Conservation (phyloP, 768 basidiomycete genomes). For the Amanita rubescens region DNA sequence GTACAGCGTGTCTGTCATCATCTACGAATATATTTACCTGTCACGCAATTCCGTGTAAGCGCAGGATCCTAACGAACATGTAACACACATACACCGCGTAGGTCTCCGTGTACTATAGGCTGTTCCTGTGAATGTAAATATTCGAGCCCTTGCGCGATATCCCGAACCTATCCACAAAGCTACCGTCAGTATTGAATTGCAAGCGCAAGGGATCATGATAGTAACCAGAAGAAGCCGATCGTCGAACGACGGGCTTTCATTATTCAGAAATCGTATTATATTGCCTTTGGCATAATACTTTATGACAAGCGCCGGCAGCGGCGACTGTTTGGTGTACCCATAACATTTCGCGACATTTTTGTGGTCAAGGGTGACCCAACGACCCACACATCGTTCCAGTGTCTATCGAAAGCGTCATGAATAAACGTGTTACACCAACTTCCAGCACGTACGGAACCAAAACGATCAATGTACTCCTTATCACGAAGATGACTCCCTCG, state of each 20-base stretch:
- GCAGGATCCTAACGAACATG: not conserved
- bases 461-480: constrained; percentile 1
- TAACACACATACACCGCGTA: not conserved
- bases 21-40: not conserved
- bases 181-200: no score
- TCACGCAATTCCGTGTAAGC: not conserved
- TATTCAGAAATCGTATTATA: constrained; percentile 15
- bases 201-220: no score
- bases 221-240: constrained; percentile 7
- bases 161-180: not conserved
- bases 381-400: not conserved
- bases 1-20: not conserved
- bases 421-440: not conserved
- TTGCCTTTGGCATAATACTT: constrained; percentile 17
- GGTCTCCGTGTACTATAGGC: not conserved
- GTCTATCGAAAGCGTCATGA: not conserved
- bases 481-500: not conserved
- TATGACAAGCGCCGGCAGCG: constrained; percentile 20
- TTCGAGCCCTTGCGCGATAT: not conserved
- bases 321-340: constrained; percentile 12
- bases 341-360: constrained; percentile 17
- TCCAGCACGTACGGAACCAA: not conserved
- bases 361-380: constrained; percentile 15
- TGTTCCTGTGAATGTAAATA: not conserved
- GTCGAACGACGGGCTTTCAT: not conserved